Evolutionary conservation across 2,329 filamentous ascomycete species (phyloP).

Genomic region (Fusarium mangiferae): DNA sequence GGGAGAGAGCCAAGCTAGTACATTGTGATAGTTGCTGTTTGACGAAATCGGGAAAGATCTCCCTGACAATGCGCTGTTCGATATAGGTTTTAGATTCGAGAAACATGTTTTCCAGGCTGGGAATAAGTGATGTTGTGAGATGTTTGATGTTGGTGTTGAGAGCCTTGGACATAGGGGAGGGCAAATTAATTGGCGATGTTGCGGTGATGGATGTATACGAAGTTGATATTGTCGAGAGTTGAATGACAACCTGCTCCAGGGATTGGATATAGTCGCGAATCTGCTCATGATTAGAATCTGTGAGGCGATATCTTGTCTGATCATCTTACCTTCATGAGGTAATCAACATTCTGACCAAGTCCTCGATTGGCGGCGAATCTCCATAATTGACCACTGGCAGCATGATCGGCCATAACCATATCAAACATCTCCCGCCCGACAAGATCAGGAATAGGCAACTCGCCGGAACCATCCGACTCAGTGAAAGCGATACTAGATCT

Average conservation of each 20-base stretch:
- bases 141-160: constrained; percentile 60
- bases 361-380: constrained; percentile 60
- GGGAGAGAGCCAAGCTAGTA: constrained; percentile 57
- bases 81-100: constrained; percentile 55
- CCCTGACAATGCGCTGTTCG: constrained; percentile 55
- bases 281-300: constrained; percentile 25
- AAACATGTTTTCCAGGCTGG: constrained; percentile 58
- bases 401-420: constrained; percentile 60
- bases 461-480: constrained; percentile 41
- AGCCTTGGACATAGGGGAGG: constrained; percentile 51
- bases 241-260: constrained; percentile 56
- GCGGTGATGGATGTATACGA: constrained; percentile 58
- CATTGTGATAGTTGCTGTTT: constrained; percentile 61
- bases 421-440: constrained; percentile 62
- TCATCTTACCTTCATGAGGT: constrained; percentile 58
- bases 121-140: constrained; percentile 56
- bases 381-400: constrained; percentile 57
- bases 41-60: constrained; percentile 64
- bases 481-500: constrained; percentile 43
- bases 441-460: constrained; percentile 56
- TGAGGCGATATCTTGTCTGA: neutral
- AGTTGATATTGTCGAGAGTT: constrained; percentile 52
- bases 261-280: constrained; percentile 58
- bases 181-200: constrained; percentile 55
- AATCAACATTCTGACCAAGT: constrained; percentile 62